Base-by-base conservation (phyloP, 331 rosid genomes). In the Dryas integrifolia region DNA sequence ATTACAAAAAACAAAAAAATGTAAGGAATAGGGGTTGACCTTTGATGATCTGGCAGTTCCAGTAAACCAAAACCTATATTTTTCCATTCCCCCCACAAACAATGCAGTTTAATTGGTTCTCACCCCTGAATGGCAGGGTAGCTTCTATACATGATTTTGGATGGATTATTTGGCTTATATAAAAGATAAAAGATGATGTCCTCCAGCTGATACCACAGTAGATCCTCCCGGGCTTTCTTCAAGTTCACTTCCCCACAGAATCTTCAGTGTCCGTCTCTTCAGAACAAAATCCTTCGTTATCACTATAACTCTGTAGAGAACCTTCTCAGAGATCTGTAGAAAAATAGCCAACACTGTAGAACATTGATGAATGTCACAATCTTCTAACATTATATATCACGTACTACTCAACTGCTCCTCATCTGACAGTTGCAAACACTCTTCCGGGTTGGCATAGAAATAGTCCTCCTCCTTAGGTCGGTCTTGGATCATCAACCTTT, bases 381-480 rank as follows among this genome's bases (percentile, higher is more conserved):
- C 71, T 77, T 72, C 72, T 65, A 70, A 67, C 76, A 53, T 60
- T 4, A 46, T 45, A 57, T 15, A 70, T 90, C 88, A 90, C 30
- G 82, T 74, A 47, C 86, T 87, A 76, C 87, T 89, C 84, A 81
- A 73, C 10, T 0, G 78, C 66, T 85, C 87, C 12, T 85, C 66
- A 45, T 58, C 85, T 18, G 81, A 70, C 45, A 83, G 65, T 72
- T 75, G 89, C 67, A 92, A 81, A 74, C 98, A 92, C 83, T 92
- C 98, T 72, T 85, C 84, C 35, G 98, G 98, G 74, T 92, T 92
- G 80, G 95, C 82, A 66, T 89, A 86, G 85, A 92, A 92, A 76
- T 89, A 92, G 76, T 89, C 98, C 84, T 92, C 98, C 65, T 92
- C 98, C 76, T 92, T 92, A 30, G 98, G 98, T 65, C 82, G 82